Base-by-base conservation (phyloP, 768 basidiomycete species). In the Russula emetica region DNA sequence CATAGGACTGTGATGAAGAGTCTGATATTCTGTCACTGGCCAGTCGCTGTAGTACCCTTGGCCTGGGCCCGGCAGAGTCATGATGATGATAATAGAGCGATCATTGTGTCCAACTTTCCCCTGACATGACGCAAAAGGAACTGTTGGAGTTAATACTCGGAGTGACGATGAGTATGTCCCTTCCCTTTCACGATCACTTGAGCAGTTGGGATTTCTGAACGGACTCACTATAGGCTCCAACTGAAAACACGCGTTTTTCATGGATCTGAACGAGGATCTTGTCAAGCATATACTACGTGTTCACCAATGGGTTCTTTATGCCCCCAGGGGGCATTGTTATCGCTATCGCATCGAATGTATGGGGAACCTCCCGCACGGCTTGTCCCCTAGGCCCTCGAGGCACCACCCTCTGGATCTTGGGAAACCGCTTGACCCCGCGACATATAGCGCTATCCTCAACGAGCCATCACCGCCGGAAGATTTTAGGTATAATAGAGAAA, bases 191-290 rank as follows among this genome's bases (percentile, higher is more conserved):
- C 36, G 10, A 7, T 22, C 22, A 52, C 20, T 36, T n/a, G 11
- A 13, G 16, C 20, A 20, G 32, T 18, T 3, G 32, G 32, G 10
- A 6, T 49, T 16, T 7, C 38, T 57, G 40, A 55, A 16, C 28
- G 4, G 26, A 60, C 2, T 42, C 32, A 28, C 2, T 2, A 47
- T 14, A 58, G 58, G 58, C 16, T 57, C 63, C 16, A 52, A 26
- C 26, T 60, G 52, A 44, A 58, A 49, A 60, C 59, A 59, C 28
- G 58, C 58, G 5, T 55, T 49, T 50, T 55, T 64, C 10, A 16
- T 28, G 28, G 28, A 28, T 28, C 28, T 4, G 28, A 28, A 4
- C 28, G n/a, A 40, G 11, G 44, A 64, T 30, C 52, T n/a, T 28
- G 63, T 59, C 13, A 36, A 55, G 9, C 34, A 55, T 1, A 53